phyloP scores from a whole-genome alignment of 2,329 filamentous ascomycete species.

The Coniochaeta prunicola region DNA sequence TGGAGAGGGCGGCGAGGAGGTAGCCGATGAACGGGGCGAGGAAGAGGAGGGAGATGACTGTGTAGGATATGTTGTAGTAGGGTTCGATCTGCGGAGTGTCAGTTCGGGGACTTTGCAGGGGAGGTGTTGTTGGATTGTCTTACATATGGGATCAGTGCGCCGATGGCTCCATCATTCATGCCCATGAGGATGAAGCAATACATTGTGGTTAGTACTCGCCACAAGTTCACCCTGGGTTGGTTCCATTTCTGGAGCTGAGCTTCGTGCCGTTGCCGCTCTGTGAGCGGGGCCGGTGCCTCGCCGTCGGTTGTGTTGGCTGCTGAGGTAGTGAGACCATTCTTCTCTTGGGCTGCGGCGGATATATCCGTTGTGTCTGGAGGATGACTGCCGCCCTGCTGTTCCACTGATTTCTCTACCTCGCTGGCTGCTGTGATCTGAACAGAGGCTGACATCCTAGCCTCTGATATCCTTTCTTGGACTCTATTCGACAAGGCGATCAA shows the following conservation, averaged over 20 bases:
- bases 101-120: background rate
- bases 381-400: background rate
- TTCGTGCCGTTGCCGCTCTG: conserved; percentile 7
- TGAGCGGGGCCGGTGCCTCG: background rate
- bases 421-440: background rate
- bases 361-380: background rate
- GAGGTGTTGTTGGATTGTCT: background rate
- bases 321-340: background rate
- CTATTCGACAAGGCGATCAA: background rate
- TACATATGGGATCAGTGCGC: conserved; percentile 6
- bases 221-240: conserved; percentile 48
- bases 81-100: conserved; percentile 29
- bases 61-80: conserved; percentile 37
- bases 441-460: background rate
- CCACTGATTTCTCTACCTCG: background rate
- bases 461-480: too few species aligned
- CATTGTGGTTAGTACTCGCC: conserved; percentile 50
- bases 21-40: conserved; percentile 39
- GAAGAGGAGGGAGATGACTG: conserved; percentile 40
- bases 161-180: conserved; percentile 54
- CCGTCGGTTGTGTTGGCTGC: background rate
- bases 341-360: background rate
- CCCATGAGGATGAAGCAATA: conserved; percentile 60
- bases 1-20: conserved; percentile 34
- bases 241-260: conserved; percentile 51